phyloP scores from a whole-genome alignment of 495 filamentous ascomycete species.

The Podospora comata region DNA sequence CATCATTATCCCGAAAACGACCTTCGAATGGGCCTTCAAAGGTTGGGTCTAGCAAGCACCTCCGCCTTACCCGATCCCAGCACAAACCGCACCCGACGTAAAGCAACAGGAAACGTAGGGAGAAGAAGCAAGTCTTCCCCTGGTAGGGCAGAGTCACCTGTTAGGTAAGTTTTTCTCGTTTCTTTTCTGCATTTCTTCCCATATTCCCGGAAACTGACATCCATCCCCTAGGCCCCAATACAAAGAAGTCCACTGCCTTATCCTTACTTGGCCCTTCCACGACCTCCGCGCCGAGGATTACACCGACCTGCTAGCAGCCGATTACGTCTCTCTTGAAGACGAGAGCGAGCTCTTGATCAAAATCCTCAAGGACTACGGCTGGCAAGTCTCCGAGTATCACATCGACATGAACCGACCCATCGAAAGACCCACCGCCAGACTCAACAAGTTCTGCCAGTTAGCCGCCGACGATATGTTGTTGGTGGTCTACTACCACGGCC shows the following conservation, averaged over 20 bases:
- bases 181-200: too few species aligned
- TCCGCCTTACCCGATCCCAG: not conserved
- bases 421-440: conserved; percentile 15
- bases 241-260: conserved; percentile 30
- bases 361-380: conserved; percentile 30
- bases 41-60: not conserved
- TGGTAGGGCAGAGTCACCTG: conserved; percentile 4
- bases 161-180: conserved; percentile 18
- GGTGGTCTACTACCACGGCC: conserved; percentile 37
- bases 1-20: conserved; percentile 5
- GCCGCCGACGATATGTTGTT: conserved; percentile 32
- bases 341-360: conserved; percentile 31
- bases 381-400: conserved; percentile 26
- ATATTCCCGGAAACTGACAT: conserved; percentile 3
- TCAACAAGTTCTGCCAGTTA: conserved; percentile 27
- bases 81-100: not conserved
- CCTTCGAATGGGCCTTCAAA: conserved; percentile 10
- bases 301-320: conserved; percentile 23
- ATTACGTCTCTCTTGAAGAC: conserved; percentile 34
- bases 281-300: conserved; percentile 29
- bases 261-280: conserved; percentile 36
- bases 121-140: conserved; percentile 8
- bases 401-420: conserved; percentile 32
- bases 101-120: not conserved
- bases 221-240: conserved; percentile 21